A percentile compares a stretch with the other conserved stretches of the same genome.
phyloP scores from a whole-genome alignment of 2,329 filamentous ascomycete species.

The Alternaria ventricosa region DNA sequence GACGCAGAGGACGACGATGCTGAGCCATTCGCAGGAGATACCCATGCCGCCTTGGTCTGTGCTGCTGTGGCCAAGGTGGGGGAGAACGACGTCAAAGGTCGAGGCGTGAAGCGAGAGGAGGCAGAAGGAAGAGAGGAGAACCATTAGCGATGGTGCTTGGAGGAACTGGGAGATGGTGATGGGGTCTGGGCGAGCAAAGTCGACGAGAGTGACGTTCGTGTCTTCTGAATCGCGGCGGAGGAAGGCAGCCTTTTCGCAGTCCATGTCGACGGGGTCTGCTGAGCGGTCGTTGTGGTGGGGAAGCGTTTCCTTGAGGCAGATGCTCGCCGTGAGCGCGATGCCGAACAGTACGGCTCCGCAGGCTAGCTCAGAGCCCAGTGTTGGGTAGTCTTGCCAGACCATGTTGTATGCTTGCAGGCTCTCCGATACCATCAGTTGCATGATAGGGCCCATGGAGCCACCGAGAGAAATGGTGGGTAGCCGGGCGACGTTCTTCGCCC shows the following conservation, averaged over 20 bases:
- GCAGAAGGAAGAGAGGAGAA: slow-evolving; percentile 58
- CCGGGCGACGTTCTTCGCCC: slow-evolving; percentile 52
- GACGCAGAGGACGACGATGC: slow-evolving; percentile 51
- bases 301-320: slow-evolving; percentile 52
- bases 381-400: slow-evolving; percentile 53
- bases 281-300: slow-evolving; percentile 33
- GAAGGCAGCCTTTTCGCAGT: slow-evolving; percentile 57
- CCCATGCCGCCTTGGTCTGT: slow-evolving; percentile 55
- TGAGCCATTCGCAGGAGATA: slow-evolving; percentile 54
- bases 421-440: slow-evolving; percentile 52
- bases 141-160: slow-evolving; percentile 54
- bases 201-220: slow-evolving; percentile 41
- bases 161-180: slow-evolving; percentile 56
- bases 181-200: slow-evolving; percentile 49
- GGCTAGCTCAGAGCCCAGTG: slow-evolving; percentile 53
- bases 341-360: slow-evolving; percentile 52
- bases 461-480: slow-evolving; percentile 55
- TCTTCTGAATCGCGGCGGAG: slow-evolving; percentile 49
- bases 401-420: slow-evolving; percentile 51
- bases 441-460: slow-evolving; percentile 55
- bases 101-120: slow-evolving; percentile 63
- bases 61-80: slow-evolving; percentile 55
- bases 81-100: slow-evolving; percentile 59
- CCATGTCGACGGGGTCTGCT: slow-evolving; percentile 34
- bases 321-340: slow-evolving; percentile 49